phyloP scores from a whole-genome alignment of 345 rosid genomes.

The Anastatica hierochuntica region DNA sequence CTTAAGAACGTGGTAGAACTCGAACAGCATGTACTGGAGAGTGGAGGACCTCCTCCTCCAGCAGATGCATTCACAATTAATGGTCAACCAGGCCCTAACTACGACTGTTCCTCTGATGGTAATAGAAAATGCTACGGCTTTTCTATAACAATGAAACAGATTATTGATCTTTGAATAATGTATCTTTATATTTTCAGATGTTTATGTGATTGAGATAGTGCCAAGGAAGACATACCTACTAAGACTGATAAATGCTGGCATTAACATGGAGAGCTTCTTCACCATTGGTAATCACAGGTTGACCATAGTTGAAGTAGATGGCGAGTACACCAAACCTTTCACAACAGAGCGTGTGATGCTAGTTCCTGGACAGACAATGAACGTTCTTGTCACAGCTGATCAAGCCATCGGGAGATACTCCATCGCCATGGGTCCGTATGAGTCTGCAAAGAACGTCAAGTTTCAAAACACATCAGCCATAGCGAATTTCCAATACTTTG shows the following conservation, averaged over 20 bases:
- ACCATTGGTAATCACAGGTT: conserved; percentile 68
- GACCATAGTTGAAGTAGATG: conserved; percentile 76
- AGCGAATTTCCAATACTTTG: conserved; percentile 53
- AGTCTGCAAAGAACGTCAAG: conserved; percentile 45
- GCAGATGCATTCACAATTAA: conserved; percentile 74
- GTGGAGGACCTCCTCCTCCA: conserved; percentile 64
- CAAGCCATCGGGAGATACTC: conserved; percentile 61
- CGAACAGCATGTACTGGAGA: conserved; percentile 44
- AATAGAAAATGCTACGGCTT: conserved; percentile 1
- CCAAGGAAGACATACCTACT: conserved; percentile 65
- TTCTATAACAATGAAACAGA: background rate
- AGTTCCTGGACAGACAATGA: conserved; percentile 86
- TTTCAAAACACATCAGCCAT: conserved; percentile 60
- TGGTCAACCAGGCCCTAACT: conserved; percentile 87
- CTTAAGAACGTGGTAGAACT: conserved; percentile 50
- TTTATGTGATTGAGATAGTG: conserved; percentile 46
- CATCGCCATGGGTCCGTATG: conserved; percentile 77
- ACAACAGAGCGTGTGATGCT: conserved; percentile 62
- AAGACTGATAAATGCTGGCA: conserved; percentile 64
- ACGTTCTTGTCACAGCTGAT: conserved; percentile 69
- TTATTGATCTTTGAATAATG: background rate
- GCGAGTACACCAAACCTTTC: conserved; percentile 72
- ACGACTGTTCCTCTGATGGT: conserved; percentile 67
- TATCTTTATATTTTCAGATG: conserved; percentile 38
- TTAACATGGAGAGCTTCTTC: conserved; percentile 78